Base-by-base conservation (phyloP, 2,329 filamentous ascomycete genomes). In the Zymoseptoria tritici region DNA sequence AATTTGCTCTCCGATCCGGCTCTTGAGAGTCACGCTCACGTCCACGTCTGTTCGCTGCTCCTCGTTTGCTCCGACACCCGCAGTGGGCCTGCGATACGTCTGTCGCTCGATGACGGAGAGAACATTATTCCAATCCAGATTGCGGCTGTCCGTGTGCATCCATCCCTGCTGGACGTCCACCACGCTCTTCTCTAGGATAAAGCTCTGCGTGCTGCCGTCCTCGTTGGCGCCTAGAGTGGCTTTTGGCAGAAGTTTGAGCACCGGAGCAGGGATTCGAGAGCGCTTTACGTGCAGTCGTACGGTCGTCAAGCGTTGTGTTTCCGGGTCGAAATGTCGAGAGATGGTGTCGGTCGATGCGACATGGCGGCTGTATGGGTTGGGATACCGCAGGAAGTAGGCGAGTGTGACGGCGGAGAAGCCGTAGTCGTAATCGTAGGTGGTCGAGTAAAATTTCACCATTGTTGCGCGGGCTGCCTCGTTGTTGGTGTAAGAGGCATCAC, bases 381-480 rank as follows among this genome's bases (percentile, higher is more conserved):
- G 91, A 77, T 94, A 94, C 66, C 90, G 89, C 55, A 94, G 86
- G 77, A 93, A 94, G 81, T 91, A 94, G 77, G 90, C 90, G 74
- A 94, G 86, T 54, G 89, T 91, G 63, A 94, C 90, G 73, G 89
- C 89, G 63, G 89, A 86, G 78, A 93, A 93, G 54, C 88, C 87
- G 76, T 93, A 90, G 65, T 86, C 82, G 80, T 92, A 91, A 70
- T 82, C 84, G 74, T 89, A 87, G 76, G 83, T 85, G 68, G 72
- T 74, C 53, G 74, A 75, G 74, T 80, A 80, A 74, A 81, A 79
- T 71, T 80, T 80, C 66, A 81, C 79, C 79, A 81, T 81, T 57
- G 57, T 62, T 56, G 55, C 31, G 56, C 57, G 59, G 59, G 53
- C 52, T 55, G 49, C 42, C 49, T 58, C 50, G 52, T 57, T 50